These are phyloP conservation scores for Salix purpurea DNA, from an alignment of 345 rosid species.

Conservation along the genomic window DNA sequence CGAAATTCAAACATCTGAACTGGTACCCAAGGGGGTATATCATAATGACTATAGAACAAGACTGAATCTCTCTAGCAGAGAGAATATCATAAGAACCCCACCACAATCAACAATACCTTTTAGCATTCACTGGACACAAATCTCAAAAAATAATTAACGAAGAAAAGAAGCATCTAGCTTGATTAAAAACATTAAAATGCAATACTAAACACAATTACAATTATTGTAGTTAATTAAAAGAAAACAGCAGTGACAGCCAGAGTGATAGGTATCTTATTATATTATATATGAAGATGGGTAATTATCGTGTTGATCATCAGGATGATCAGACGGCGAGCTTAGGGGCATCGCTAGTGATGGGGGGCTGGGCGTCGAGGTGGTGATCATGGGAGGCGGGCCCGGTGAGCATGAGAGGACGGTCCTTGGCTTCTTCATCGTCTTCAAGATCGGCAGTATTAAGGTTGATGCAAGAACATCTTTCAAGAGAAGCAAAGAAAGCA, in stretches of 20 bases:
- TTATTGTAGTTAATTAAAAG: too few species aligned
- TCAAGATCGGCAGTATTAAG: conserved; percentile 55
- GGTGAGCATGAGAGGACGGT: conserved; percentile 49
- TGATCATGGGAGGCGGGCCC: conserved; percentile 19
- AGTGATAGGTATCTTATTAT: background rate
- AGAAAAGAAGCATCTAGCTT: background rate
- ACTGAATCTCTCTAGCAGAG: background rate
- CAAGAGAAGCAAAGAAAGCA: conserved; percentile 65
- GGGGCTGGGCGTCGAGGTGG: conserved; percentile 12
- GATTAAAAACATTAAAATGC: background rate
- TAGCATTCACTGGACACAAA: too few species aligned
- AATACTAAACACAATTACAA: background rate
- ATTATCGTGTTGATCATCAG: background rate
- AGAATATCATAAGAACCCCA: background rate
- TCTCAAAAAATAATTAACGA: background rate
- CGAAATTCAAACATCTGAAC: too few species aligned
- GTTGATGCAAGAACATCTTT: conserved; percentile 69
- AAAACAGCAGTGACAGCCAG: background rate
- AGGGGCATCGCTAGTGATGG: conserved; percentile 15
- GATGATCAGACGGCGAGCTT: conserved; percentile 19
- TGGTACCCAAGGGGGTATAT: too few species aligned
- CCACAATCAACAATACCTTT: background rate
- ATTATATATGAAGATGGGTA: background rate
- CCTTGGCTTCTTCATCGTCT: conserved; percentile 51
- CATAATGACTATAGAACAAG: background rate